phyloP scores from a whole-genome alignment of 2,329 filamentous ascomycete species.

The Talaromyces sp. region DNA sequence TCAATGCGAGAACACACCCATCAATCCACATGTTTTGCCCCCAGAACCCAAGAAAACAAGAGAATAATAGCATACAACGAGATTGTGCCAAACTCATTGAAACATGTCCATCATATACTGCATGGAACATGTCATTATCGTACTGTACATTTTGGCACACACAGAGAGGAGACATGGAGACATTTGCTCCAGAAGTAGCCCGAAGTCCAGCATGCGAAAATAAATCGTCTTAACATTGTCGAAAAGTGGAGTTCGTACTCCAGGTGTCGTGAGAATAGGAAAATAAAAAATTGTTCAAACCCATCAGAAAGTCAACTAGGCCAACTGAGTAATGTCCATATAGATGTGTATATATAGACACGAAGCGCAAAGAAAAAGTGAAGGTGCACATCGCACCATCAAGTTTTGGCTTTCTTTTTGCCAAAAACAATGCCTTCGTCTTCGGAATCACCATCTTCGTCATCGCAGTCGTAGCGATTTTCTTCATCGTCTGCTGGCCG shows the following conservation, averaged over 20 bases:
- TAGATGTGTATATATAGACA: not conserved
- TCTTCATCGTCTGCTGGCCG: slow-evolving; percentile 30
- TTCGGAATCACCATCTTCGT: slow-evolving; percentile 38
- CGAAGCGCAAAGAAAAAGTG: not conserved
- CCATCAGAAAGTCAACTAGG: not conserved
- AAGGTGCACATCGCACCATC: not conserved
- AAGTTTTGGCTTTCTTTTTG: slow-evolving; percentile 14
- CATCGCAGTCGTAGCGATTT: slow-evolving; percentile 34
- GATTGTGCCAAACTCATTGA: not conserved
- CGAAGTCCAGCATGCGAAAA: not conserved
- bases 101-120: not conserved
- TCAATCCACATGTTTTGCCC: not conserved
- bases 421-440: slow-evolving; percentile 38
- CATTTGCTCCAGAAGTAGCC: not conserved
- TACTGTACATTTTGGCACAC: not conserved
- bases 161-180: not conserved
- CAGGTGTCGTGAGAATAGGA: not conserved
- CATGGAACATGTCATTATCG: not conserved
- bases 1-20: not conserved
- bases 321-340: not conserved
- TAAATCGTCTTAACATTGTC: not conserved
- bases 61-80: slow-evolving; percentile 8
- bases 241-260: not conserved
- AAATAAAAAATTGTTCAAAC: not conserved
- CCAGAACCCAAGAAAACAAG: slow-evolving; percentile 1